Evolutionary conservation across 2,329 filamentous ascomycete genomes (phyloP).

Genomic region (Fusarium buxicola): DNA sequence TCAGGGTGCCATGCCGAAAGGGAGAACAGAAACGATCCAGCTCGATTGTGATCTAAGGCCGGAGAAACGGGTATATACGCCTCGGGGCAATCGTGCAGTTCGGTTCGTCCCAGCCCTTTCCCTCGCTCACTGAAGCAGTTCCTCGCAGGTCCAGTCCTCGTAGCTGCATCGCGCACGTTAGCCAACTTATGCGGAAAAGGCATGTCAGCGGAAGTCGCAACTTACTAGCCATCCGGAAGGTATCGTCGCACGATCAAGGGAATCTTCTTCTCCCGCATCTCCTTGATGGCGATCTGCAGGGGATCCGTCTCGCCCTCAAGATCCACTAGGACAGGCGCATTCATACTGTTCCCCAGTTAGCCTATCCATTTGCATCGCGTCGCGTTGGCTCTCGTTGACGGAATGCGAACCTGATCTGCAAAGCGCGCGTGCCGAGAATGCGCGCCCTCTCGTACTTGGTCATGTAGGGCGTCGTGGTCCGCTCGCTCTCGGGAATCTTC

Average conservation of each 20-base stretch:
- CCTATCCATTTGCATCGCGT: conserved; percentile 5
- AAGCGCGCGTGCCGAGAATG: conserved; percentile 89
- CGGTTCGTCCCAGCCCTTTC: conserved; percentile 24
- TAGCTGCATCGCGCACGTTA: conserved; percentile 69
- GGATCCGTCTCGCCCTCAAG: conserved; percentile 98
- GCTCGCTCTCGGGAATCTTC: conserved; percentile 89
- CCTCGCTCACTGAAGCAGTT: conserved; percentile 74
- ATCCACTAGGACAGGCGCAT: conserved; percentile 95
- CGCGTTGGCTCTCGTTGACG: background rate
- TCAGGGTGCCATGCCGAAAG: conserved; percentile 31
- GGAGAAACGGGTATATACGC: conserved; percentile 44
- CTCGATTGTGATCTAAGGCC: conserved; percentile 43
- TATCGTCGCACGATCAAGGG: conserved; percentile 95
- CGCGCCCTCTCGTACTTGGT: conserved; percentile 98
- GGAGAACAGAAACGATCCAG: conserved; percentile 31
- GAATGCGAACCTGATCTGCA: conserved; percentile 87
- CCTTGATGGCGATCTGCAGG: conserved; percentile 96
- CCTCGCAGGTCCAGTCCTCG: conserved; percentile 99
- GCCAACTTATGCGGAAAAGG: background rate
- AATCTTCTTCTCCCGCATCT: conserved; percentile 98
- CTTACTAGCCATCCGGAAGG: conserved; percentile 95
- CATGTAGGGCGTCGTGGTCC: conserved; percentile 97
- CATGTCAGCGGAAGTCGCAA: conserved; percentile 38
- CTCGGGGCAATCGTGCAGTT: conserved; percentile 35
- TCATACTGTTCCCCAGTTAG: conserved; percentile 75